Evolutionary conservation across 2,329 filamentous ascomycete species (phyloP).

Genomic region (Hypoxylon sp.): DNA sequence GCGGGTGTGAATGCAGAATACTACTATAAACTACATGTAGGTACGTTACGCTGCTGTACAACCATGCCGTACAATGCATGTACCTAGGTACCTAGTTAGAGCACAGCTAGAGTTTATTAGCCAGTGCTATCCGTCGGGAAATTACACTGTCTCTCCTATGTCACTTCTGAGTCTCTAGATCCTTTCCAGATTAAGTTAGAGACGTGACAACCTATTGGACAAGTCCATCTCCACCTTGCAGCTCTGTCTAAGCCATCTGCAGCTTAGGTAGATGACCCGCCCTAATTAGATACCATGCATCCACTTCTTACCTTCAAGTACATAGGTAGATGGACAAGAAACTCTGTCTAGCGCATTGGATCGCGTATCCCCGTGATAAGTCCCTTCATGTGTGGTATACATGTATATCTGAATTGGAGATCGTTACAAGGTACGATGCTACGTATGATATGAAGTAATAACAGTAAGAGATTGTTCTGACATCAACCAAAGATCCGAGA

Average conservation of each 20-base stretch:
- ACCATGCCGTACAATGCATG: too few relatives aligned
- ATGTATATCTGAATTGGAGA: background rate
- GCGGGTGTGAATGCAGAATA: background rate
- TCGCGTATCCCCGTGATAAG: conserved; percentile 14
- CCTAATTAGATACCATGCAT: conserved; percentile 3
- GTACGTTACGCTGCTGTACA: too few relatives aligned
- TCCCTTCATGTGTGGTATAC: too few relatives aligned
- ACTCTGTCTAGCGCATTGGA: conserved; percentile 7
- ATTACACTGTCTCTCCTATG: conserved; percentile 40
- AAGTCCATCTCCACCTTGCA: conserved; percentile 4
- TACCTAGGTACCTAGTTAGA: background rate
- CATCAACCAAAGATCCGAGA: conserved; percentile 2
- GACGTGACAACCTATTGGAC: conserved; percentile 9
- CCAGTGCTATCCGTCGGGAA: conserved; percentile 30
- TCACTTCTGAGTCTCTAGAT: conserved; percentile 20
- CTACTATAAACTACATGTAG: too few relatives aligned
- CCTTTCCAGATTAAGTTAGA: conserved; percentile 7
- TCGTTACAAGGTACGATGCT: background rate
- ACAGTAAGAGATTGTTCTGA: background rate
- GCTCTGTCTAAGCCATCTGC: background rate
- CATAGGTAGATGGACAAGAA: background rate
- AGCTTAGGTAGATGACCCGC: conserved; percentile 16
- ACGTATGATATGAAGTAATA: conserved; percentile 6
- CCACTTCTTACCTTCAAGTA: background rate
- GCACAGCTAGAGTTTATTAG: background rate